Evolutionary conservation across 169 alveolate species (phyloP), one percentile per base, ranked within the genome.

Genomic region (Plasmodium fragile): DNA sequence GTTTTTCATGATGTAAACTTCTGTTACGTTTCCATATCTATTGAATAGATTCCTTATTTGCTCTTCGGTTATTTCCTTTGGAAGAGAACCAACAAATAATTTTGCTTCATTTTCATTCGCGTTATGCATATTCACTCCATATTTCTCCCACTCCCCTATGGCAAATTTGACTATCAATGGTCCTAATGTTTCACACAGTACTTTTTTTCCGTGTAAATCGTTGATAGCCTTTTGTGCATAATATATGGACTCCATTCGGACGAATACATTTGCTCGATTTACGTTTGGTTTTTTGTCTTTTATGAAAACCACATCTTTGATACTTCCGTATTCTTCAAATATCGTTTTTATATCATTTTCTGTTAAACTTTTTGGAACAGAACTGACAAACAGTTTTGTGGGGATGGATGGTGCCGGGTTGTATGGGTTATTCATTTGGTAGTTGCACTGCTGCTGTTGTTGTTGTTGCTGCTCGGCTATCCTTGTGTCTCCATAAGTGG

Each of bases 321-420:
- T 98, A 16, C 65, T 83, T 18, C 99, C 99, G 80, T 94, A 98
- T 52, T 95, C 97, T 80, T 96, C 97, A 89, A 98, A 98, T 87
- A 97, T 78, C 13, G 90, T 81, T 41, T 96, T 92, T 41, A 98
- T 82, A 36, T 95, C 98, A 22, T 95, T 79, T 83, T 97, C 99
- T 84, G 96, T 97, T 69, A 96, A 91, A 70, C 96, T 92, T 81
- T 92, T 96, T 5, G 99, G 99, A 10, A 98, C 95, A 5, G 98
- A 84, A 18, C 98, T 98, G 25, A 97, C 97, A 81, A 98, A 98
- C 41, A 98, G 93, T 94, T 97, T 97, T 81, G 95, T 94, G 81
- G 96, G 98, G 39, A 97, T 98, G 53, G 98, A 97, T 16, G 98
- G 99, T 25, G 98, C 98, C n/a, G 98, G 98, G 81, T 96, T 94